phyloP scores from a whole-genome alignment of 495 filamentous ascomycete species.

The Aspergillus cristatus region DNA sequence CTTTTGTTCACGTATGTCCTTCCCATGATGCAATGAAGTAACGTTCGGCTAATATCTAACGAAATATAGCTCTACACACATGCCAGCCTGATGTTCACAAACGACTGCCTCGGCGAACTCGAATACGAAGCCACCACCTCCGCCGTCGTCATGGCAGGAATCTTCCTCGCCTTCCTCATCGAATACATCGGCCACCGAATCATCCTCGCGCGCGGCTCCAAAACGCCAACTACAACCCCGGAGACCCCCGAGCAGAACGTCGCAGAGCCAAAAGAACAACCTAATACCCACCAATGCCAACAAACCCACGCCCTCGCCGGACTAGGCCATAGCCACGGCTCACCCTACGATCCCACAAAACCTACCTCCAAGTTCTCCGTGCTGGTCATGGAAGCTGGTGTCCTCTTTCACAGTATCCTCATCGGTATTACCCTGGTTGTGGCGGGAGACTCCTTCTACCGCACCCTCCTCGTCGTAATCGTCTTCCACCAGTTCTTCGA shows the following conservation, averaged over 20 bases:
- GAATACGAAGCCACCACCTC: conserved; percentile 51
- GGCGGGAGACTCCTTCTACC: conserved; percentile 42
- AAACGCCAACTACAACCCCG: neutral
- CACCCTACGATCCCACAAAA: conserved; percentile 12
- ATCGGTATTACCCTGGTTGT: conserved; percentile 30
- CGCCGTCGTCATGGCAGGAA: conserved; percentile 55
- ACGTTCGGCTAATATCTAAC: too few species aligned
- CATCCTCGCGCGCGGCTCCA: conserved; percentile 18
- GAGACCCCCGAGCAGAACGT: neutral
- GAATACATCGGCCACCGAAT: conserved; percentile 50
- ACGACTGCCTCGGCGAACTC: conserved; percentile 52
- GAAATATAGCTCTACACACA: conserved; percentile 49
- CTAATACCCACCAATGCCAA: neutral
- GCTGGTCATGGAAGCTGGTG: conserved; percentile 57
- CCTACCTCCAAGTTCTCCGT: conserved; percentile 47
- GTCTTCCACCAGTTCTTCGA: conserved; percentile 62
- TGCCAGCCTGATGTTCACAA: conserved; percentile 52
- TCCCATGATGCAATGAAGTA: too few species aligned
- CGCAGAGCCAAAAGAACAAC: conserved; percentile 2
- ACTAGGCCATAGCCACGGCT: conserved; percentile 24
- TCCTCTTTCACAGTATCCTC: conserved; percentile 60
- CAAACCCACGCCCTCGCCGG: conserved; percentile 10
- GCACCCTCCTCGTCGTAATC: conserved; percentile 65
- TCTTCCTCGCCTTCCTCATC: conserved; percentile 53
- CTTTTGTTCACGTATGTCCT: conserved; percentile 53